These are phyloP conservation scores for Plasmodiophora brassicae DNA, from an alignment of 208 protist genomes.

Conservation along the genomic window DNA sequence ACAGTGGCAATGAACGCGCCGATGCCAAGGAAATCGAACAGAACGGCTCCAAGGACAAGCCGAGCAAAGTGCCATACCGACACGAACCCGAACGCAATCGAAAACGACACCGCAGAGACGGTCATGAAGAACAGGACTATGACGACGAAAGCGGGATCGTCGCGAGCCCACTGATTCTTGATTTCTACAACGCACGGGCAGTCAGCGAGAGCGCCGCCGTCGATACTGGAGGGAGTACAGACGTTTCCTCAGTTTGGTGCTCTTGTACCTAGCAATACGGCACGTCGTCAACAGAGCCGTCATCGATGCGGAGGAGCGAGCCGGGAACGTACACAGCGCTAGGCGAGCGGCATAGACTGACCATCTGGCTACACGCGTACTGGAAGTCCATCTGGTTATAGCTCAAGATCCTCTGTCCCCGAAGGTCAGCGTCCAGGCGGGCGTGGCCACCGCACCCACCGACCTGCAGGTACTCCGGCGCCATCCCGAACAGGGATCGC, in stretches of 20 bases:
- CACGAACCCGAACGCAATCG: constrained; percentile 51
- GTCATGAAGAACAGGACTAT: constrained; percentile 75
- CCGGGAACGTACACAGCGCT: neutral
- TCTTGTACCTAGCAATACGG: constrained; percentile 53
- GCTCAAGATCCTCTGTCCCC: neutral
- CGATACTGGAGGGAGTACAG: too few species aligned
- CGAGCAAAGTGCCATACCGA: constrained; percentile 37
- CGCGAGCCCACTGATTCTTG: constrained; percentile 90
- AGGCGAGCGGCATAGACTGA: constrained; percentile 33
- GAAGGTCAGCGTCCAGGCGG: too few species aligned
- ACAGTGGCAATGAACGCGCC: constrained; percentile 68
- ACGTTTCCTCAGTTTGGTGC: constrained; percentile 61
- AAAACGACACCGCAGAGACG: constrained; percentile 52
- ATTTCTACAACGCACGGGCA: constrained; percentile 74
- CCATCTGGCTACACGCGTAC: constrained; percentile 40
- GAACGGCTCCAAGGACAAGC: constrained; percentile 60
- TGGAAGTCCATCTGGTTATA: constrained; percentile 46
- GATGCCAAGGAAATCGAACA: constrained; percentile 69
- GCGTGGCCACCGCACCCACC: too few species aligned
- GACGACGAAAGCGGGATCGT: constrained; percentile 90
- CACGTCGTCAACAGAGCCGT: neutral
- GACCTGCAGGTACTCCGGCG: too few species aligned
- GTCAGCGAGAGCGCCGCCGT: too few species aligned
- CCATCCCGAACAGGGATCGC: too few species aligned
- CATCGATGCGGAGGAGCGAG: neutral